Conservation (phyloP, 768 basidiomycete genomes). For the Boletus bicolor region DNA sequence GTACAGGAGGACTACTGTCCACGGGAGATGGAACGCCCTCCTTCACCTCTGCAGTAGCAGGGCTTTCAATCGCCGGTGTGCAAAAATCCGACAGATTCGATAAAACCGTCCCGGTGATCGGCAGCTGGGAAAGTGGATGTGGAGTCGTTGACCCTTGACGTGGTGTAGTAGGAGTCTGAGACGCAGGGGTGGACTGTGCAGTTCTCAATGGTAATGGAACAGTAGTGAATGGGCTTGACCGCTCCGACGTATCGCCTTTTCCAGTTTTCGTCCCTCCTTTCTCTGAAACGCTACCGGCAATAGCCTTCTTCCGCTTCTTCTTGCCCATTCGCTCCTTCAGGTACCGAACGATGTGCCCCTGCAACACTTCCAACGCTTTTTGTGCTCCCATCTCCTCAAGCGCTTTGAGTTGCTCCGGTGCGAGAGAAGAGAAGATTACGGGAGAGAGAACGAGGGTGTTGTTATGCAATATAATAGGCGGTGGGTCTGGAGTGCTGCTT, state of each 20-base stretch:
- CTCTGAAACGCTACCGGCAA: slow-evolving; percentile 32
- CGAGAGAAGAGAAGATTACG: slow-evolving; percentile 75
- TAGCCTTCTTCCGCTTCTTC: slow-evolving; percentile 39
- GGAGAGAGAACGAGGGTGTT: slow-evolving; percentile 84
- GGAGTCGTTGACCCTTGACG: background rate
- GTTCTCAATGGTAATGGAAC: slow-evolving; percentile 35
- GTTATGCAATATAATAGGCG: slow-evolving; percentile 79
- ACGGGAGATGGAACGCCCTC: slow-evolving; percentile 21
- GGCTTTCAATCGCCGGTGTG: background rate
- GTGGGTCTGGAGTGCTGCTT: slow-evolving; percentile 40
- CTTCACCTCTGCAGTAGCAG: slow-evolving; percentile 4
- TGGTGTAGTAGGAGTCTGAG: background rate
- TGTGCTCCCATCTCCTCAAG: slow-evolving; percentile 79
- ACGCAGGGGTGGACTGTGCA: slow-evolving; percentile 6
- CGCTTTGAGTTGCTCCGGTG: slow-evolving; percentile 67
- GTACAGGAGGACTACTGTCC: slow-evolving; percentile 26
- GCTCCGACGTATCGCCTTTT: slow-evolving; percentile 33
- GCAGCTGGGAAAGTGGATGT: slow-evolving; percentile 1
- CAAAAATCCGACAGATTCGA: slow-evolving; percentile 14
- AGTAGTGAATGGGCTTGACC: slow-evolving; percentile 44
- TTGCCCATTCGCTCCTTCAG: slow-evolving; percentile 66
- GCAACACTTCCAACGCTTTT: slow-evolving; percentile 76
- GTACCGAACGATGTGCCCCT: slow-evolving; percentile 80
- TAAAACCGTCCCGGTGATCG: background rate
- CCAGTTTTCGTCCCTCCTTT: slow-evolving; percentile 40